A percentile compares a stretch with the other conserved stretches of the same genome.
Conservation (phyloP, 768 basidiomycete species). For the Amanita phalloides region DNA sequence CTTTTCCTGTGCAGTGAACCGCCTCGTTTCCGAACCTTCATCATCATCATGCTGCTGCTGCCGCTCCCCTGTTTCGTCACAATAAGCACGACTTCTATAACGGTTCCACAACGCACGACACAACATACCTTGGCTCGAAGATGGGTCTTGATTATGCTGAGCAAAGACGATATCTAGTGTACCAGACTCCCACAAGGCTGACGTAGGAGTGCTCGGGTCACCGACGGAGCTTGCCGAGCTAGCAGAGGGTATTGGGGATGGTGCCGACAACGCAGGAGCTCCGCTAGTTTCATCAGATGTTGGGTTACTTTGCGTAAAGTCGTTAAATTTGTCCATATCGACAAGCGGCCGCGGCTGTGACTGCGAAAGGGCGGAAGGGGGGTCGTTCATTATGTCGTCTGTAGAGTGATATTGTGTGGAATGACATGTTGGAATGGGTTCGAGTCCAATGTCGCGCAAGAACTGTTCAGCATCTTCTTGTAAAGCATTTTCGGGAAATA, state of each 20-base stretch:
- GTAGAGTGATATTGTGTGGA: background rate
- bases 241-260: slow-evolving; percentile 18
- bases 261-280: background rate
- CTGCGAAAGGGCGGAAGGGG: background rate
- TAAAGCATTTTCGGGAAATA: background rate
- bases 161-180: slow-evolving; percentile 17
- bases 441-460: slow-evolving; percentile 2
- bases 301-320: background rate
- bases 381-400: background rate
- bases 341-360: background rate
- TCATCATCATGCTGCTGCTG: slow-evolving; percentile 9
- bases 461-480: slow-evolving; percentile 3
- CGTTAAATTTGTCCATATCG: background rate
- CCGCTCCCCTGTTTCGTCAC: background rate
- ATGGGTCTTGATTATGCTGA: slow-evolving; percentile 8
- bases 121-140: slow-evolving; percentile 19
- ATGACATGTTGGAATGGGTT: background rate
- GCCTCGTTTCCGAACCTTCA: background rate
- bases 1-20: slow-evolving; percentile 1
- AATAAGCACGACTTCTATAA: slow-evolving; percentile 7
- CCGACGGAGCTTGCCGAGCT: slow-evolving; percentile 18
- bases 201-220: slow-evolving; percentile 27
- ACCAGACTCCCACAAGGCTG: slow-evolving; percentile 23
- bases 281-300: background rate
- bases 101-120: slow-evolving; percentile 10